phyloP scores from a whole-genome alignment of 148 eudicot genomes.

The Euryodendron excelsum region DNA sequence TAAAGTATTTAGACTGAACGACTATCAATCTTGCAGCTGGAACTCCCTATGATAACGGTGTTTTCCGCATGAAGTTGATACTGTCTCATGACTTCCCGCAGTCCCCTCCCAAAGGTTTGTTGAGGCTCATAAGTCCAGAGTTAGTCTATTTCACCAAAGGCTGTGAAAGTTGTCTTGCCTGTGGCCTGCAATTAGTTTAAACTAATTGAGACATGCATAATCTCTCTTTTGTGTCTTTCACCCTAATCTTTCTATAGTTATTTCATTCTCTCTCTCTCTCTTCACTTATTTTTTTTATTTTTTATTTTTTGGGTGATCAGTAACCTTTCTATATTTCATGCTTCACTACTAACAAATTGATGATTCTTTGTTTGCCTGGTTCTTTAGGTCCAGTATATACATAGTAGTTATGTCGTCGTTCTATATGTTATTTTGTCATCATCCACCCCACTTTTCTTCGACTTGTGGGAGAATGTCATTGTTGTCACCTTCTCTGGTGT shows the following conservation, averaged over 20 bases:
- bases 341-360: no score
- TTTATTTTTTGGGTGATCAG: background rate
- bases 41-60: constrained; percentile 91
- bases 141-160: background rate
- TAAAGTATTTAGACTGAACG: constrained; percentile 12
- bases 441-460: background rate
- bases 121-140: background rate
- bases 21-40: constrained; percentile 67
- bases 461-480: background rate
- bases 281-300: background rate
- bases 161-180: background rate
- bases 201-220: background rate
- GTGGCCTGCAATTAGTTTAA: background rate
- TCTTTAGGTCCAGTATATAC: background rate
- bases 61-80: constrained; percentile 93
- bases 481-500: background rate
- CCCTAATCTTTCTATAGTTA: background rate
- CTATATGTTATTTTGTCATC: background rate
- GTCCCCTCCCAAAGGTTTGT: constrained; percentile 90
- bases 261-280: background rate
- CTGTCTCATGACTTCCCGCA: constrained; percentile 88
- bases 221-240: background rate
- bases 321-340: no score
- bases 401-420: background rate
- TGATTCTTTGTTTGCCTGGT: background rate